Evolutionary conservation across 768 basidiomycete species (phyloP).

Genomic region (Auricularia sp.): DNA sequence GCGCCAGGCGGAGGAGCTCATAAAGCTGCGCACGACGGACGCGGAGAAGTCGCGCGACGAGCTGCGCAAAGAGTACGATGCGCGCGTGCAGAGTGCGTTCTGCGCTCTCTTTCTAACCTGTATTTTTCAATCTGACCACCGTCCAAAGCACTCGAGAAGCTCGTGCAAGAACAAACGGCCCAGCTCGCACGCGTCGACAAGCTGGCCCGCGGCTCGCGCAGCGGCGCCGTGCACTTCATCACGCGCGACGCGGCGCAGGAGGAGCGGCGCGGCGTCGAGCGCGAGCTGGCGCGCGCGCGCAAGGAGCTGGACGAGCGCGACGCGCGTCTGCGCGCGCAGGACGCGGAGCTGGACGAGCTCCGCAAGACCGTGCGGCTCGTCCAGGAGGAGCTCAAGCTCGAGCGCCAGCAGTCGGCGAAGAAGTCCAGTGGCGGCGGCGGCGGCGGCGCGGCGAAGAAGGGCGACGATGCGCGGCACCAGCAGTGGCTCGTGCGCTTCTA

Average conservation of each 20-base stretch:
- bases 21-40: conserved; percentile 51
- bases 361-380: neutral
- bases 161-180: conserved; percentile 44
- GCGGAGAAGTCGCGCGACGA: conserved; percentile 46
- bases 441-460: neutral
- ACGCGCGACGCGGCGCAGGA: conserved; percentile 66
- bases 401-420: neutral
- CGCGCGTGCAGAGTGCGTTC: conserved; percentile 43
- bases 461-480: conserved; percentile 34
- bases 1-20: conserved; percentile 48
- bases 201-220: conserved; percentile 38
- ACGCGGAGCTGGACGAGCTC: conserved; percentile 1
- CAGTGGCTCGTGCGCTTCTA: conserved; percentile 60
- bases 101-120: neutral
- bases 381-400: neutral
- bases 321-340: neutral
- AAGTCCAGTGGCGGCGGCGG: neutral
- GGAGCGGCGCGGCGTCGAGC: conserved; percentile 45
- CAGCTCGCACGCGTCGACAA: conserved; percentile 48
- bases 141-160: conserved; percentile 43
- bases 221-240: conserved; percentile 41
- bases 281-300: conserved; percentile 37
- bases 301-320: conserved; percentile 34
- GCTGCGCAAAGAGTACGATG: conserved; percentile 40
- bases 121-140: conserved; percentile 5